Base-by-base conservation (phyloP, 306 rosid genomes). In the Vicia faba region DNA sequence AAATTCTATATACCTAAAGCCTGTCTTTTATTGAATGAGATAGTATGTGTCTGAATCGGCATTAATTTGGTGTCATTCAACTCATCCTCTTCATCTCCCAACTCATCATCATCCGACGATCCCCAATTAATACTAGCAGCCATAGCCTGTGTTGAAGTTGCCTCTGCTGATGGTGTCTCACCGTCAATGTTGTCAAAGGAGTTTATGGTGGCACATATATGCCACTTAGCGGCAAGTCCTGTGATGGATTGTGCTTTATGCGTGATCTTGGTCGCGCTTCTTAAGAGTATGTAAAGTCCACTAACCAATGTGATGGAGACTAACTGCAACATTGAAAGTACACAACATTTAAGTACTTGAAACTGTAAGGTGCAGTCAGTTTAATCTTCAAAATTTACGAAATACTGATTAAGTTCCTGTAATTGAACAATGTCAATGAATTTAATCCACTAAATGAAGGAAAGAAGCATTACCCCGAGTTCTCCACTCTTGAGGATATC, bases 141-240 rank as follows among this genome's bases (percentile, higher is more conserved):
- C 3, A 76, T 41, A 60, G 73, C 84, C 45, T 33, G 82, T 56
- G 75, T 48, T 9, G 88, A 41, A 74, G 81, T 56, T 14, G 9
- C 46, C 60, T 57, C 80, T 26, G 64, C 35, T 3, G 59, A 61
- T 7, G 92, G 91, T 5, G 87, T 84, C 79, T 84, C 96, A 7
- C 50, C 71, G 2, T 90, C 96, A 5, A 65, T 15, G 71, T 77
- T 74, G 28, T 93, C 96, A 56, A 84, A 88, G n/a, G 95, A 77
- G 73, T 86, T 80, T 39, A 93, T 76, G 16, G 90, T 86, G 28
- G 97, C 90, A 9, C 87, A 88, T 51, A 78, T 68, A 50, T 93
- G 96, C 99, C 97, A 93, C 78, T 93, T 93, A 26, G 99, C 83
- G 48, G 96, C 90, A 19, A 93, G 87, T 46, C 91, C 81, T 8